phyloP scores from a whole-genome alignment of 2,329 filamentous ascomycete species.

The Pseudonectria foliicola region DNA sequence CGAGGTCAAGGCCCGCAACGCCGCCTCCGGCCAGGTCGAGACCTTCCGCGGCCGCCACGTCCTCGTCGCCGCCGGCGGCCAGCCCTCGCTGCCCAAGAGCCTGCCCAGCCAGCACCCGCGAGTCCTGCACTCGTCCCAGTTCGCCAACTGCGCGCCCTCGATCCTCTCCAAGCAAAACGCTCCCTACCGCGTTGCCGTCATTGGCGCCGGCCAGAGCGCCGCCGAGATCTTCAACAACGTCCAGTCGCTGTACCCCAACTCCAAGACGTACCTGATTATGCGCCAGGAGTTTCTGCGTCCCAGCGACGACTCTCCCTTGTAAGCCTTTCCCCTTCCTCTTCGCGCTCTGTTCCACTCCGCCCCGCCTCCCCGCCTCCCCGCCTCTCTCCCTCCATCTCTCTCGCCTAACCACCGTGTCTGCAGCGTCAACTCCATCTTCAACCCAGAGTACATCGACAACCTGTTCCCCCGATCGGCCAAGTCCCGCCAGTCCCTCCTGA shows the following conservation, averaged over 20 bases:
- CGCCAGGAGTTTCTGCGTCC: constrained; percentile 76
- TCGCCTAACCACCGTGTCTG: too few species aligned
- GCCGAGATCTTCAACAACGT: constrained; percentile 94
- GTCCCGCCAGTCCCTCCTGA: constrained; percentile 53
- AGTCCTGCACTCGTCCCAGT: constrained; percentile 85
- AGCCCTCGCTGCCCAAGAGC: constrained; percentile 61
- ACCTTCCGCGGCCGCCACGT: constrained; percentile 58
- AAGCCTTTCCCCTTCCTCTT: too few species aligned
- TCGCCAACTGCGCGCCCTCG: constrained; percentile 56
- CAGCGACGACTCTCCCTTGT: constrained; percentile 95
- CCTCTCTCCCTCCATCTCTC: too few species aligned
- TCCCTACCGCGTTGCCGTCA: constrained; percentile 69
- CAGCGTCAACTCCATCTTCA: constrained; percentile 93
- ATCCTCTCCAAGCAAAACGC: constrained; percentile 49
- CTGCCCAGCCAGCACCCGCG: constrained; percentile 64
- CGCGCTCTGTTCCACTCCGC: too few species aligned
- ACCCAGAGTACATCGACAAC: constrained; percentile 73
- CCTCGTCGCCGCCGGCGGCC: constrained; percentile 50
- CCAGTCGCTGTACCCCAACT: constrained; percentile 73
- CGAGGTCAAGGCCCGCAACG: constrained; percentile 57
- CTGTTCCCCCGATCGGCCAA: constrained; percentile 62
- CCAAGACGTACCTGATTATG: constrained; percentile 71
- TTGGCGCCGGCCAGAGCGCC: constrained; percentile 86
- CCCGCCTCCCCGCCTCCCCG: too few species aligned
- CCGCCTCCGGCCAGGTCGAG: constrained; percentile 46